A percentile compares a stretch with the other conserved stretches of the same genome.
Evolutionary conservation across 805 yeast genomes (phyloP).

Genomic region (Candida incommunis): DNA sequence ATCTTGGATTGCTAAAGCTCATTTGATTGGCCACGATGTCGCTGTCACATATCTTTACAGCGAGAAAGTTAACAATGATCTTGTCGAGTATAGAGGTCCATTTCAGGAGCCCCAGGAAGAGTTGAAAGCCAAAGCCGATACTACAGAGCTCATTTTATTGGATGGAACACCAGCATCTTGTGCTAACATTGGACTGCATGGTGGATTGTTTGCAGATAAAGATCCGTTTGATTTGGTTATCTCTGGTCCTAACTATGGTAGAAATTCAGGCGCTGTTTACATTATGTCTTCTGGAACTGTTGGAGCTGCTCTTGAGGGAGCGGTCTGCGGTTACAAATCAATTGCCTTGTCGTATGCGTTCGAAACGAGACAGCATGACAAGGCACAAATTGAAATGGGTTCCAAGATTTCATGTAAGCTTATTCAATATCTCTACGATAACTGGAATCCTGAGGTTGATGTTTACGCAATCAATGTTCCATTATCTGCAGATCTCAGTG

Average conservation of each 20-base stretch:
- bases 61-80: constrained; percentile 8
- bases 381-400: constrained; percentile 44
- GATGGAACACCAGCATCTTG: constrained; percentile 97
- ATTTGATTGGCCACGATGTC: constrained; percentile 46
- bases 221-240: constrained; percentile 71
- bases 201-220: constrained; percentile 30
- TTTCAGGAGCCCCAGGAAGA: constrained; percentile 13
- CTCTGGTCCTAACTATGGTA: constrained; percentile 93
- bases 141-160: constrained; percentile 31
- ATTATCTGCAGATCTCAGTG: constrained; percentile 35
- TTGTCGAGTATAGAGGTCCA: constrained; percentile 19
- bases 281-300: constrained; percentile 88
- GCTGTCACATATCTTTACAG: constrained; percentile 26
- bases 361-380: constrained; percentile 33
- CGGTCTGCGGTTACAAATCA: constrained; percentile 45
- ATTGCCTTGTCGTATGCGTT: constrained; percentile 85
- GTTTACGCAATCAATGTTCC: constrained; percentile 81
- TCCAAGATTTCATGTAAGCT: constrained; percentile 52
- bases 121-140: too few species aligned
- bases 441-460: constrained; percentile 50
- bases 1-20: constrained; percentile 98
- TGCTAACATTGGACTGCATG: constrained; percentile 77
- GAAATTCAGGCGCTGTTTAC: constrained; percentile 80
- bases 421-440: constrained; percentile 39
- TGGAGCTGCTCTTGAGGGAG: constrained; percentile 95